Base-by-base conservation (phyloP, 768 basidiomycete species). In the Leucogyrophana mollusca region DNA sequence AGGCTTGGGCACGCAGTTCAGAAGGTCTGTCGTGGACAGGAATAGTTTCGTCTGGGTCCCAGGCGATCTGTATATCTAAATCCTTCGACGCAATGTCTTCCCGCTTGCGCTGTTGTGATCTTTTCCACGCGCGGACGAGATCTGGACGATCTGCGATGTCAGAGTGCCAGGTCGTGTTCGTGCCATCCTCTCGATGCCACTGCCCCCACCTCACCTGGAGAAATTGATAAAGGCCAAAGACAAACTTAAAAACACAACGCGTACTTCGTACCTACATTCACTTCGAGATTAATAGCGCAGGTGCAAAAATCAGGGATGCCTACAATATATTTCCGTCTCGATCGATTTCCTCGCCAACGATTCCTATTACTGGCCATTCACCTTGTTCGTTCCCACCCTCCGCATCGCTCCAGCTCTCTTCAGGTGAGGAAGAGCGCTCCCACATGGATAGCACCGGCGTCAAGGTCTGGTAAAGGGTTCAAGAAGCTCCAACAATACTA, bases 131-230 rank as follows among this genome's bases (percentile, higher is more conserved):
- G 13, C 24, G 50, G 45, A 69, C 42, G 36, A 66, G 36, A 3
- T 50, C 37, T 4, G 30, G 5, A 4, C 46, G 48, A 5, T 63
- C 56, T 17, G 60, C 50, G 21, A 47, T 39, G 11, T 58, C 56
- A 18, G 59, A 62, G 32, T 73, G 58, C 80, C 80, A 83, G 6
- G 81, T 82, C 2, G 73, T 75, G 50, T 75, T 77, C 6, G 80
- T 76, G 0, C 74, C 77, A 52, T 83, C 76, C 2, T 46, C 34
- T 20, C 80, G 76, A 17, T 57, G 57, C 81, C 81, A 83, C 32
- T 66, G 62, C 16, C 59, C 67, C 81, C 81, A 83, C 49, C 68
- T 62, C 4, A 79, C 74, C 79, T 83, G 48, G 14, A 20, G 7
- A 22, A 14, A 22, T 22, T 22, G 17, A 16, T 20, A 7, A 34